A percentile compares a stretch with the other conserved stretches of the same genome.
These are phyloP conservation scores for Lentinula lateritia DNA, from an alignment of 768 basidiomycete species.

Conservation along the genomic window DNA sequence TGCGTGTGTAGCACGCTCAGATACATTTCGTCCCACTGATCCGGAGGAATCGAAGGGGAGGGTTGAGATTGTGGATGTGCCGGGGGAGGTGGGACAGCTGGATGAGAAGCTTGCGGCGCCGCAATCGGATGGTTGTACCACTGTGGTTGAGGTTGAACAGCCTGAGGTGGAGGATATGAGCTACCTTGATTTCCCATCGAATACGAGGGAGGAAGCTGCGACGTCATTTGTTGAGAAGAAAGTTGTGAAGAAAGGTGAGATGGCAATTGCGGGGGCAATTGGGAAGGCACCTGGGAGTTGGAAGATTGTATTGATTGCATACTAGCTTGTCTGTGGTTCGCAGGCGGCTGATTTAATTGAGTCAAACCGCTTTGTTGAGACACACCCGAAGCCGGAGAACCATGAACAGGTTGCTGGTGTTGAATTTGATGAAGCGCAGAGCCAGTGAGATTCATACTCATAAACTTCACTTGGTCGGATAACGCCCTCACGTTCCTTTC, in stretches of 20 bases:
- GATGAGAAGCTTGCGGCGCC: conserved; percentile 80
- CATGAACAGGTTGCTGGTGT: conserved; percentile 32
- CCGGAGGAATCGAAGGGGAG: conserved; percentile 51
- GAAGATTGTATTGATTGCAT: conserved; percentile 23
- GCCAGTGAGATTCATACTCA: conserved; percentile 49
- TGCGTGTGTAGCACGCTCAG: conserved; percentile 72
- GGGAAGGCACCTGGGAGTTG: not conserved
- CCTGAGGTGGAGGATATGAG: conserved; percentile 27
- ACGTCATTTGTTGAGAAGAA: not conserved
- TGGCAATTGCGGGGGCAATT: not conserved
- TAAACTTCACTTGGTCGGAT: conserved; percentile 79
- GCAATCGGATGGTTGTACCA: conserved; percentile 69
- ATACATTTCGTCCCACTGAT: conserved; percentile 85
- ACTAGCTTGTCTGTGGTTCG: conserved; percentile 36
- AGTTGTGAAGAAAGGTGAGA: not conserved
- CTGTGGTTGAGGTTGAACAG: conserved; percentile 29
- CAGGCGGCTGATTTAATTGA: conserved; percentile 29
- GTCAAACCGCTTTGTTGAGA: conserved; percentile 24
- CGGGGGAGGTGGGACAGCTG: conserved; percentile 60
- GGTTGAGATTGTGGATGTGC: conserved; percentile 35
- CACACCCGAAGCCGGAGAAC: conserved; percentile 34
- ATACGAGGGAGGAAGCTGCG: not conserved
- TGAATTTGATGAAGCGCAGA: conserved; percentile 36
- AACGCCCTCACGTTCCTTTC: conserved; percentile 72
- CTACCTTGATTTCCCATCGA: conserved; percentile 16